A percentile compares a stretch with the other conserved stretches of the same genome.
Conservation (phyloP, 2,329 filamentous ascomycete genomes). For the Botrytis elliptica region DNA sequence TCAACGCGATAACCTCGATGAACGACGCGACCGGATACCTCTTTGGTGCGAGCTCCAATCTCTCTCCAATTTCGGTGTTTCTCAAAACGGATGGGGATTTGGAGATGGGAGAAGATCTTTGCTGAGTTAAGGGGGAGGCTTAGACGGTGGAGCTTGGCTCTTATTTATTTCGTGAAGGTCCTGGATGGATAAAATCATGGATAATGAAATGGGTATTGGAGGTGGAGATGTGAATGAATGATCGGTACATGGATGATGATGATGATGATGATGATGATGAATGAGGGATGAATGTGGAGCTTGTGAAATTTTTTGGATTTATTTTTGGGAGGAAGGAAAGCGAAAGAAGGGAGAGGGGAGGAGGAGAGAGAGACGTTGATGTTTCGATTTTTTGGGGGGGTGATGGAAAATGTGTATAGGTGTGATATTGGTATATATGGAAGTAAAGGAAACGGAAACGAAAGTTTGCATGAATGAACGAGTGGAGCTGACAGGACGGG, state of each 20-base stretch:
- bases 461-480: neutral
- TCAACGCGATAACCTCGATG: neutral
- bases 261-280: neutral
- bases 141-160: slow-evolving; percentile 4
- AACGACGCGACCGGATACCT: neutral
- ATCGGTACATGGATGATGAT: slow-evolving; percentile 9
- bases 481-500: neutral
- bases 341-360: neutral
- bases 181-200: neutral
- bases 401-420: neutral
- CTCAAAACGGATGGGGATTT: neutral
- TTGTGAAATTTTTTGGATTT: neutral
- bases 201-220: neutral
- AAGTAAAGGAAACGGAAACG: neutral
- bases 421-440: neutral
- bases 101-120: slow-evolving; percentile 1
- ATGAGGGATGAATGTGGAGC: neutral
- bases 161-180: neutral
- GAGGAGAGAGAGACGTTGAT: neutral
- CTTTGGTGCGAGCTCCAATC: neutral
- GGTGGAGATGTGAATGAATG: neutral
- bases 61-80: slow-evolving; percentile 8
- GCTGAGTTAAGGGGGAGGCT: slow-evolving; percentile 12
- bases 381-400: neutral
- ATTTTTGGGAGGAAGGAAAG: neutral